phyloP scores from a whole-genome alignment of 352 stramenopile species.

The Phytophthora cactorum region DNA sequence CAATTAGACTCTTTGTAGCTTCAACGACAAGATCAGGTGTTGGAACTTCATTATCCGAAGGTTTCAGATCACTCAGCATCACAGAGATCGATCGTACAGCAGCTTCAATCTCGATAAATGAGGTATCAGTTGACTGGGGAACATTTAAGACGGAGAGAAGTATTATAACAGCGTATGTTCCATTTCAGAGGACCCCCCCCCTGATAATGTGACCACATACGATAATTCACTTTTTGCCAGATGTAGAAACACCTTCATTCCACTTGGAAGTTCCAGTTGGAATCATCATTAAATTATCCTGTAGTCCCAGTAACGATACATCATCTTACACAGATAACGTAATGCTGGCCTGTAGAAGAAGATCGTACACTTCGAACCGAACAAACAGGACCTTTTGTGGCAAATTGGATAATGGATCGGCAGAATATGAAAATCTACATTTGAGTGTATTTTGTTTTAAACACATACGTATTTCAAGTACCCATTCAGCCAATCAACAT shows the following conservation, averaged over 20 bases:
- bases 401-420: slow-evolving; percentile 11
- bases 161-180: slow-evolving; percentile 38
- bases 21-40: slow-evolving; percentile 22
- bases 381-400: no score
- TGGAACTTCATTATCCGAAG: slow-evolving; percentile 8
- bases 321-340: no score
- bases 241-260: slow-evolving; percentile 41
- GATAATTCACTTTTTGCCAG: slow-evolving; percentile 28
- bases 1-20: slow-evolving; percentile 19
- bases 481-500: slow-evolving; percentile 32
- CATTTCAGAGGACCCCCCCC: slow-evolving; percentile 9
- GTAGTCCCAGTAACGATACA: slow-evolving; percentile 37
- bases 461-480: slow-evolving; percentile 1
- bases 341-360: no score
- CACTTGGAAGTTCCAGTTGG: no score
- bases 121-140: slow-evolving; percentile 41
- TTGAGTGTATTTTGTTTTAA: no score
- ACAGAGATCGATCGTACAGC: slow-evolving; percentile 36
- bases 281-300: slow-evolving; percentile 39
- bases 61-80: slow-evolving; percentile 35
- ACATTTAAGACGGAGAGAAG: slow-evolving; percentile 47
- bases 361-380: no score
- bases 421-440: not conserved
- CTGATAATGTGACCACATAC: not conserved
- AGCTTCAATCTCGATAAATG: slow-evolving; percentile 57